These are phyloP conservation scores for Hypoxylon fragiforme DNA, from an alignment of 495 filamentous ascomycete species.

Conservation along the genomic window DNA sequence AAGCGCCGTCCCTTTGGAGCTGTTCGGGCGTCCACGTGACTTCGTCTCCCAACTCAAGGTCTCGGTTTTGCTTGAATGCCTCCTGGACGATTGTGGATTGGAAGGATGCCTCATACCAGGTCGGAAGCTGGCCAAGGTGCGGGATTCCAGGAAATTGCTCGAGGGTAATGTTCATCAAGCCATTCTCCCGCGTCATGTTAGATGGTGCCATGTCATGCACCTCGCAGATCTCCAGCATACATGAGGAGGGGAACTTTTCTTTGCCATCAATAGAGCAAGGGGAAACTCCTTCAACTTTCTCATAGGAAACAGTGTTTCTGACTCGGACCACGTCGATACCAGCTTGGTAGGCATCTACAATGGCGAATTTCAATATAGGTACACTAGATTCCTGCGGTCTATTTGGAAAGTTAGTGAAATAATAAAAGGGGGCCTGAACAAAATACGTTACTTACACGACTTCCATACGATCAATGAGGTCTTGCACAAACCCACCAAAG, in stretches of 20 bases:
- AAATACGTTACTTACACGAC: conserved; percentile 41
- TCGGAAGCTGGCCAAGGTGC: conserved; percentile 11
- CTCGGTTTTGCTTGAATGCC: conserved; percentile 42
- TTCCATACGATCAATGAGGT: conserved; percentile 39
- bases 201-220: conserved; percentile 40
- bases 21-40: conserved; percentile 40
- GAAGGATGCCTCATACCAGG: conserved; percentile 50
- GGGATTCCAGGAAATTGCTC: conserved; percentile 1
- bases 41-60: conserved; percentile 45
- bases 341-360: conserved; percentile 17
- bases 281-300: conserved; percentile 15
- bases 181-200: not conserved
- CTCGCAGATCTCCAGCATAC: conserved; percentile 47
- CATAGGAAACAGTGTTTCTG: conserved; percentile 34
- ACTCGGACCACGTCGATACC: conserved; percentile 39
- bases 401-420: conserved; percentile 6
- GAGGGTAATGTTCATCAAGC: not conserved
- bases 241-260: conserved; percentile 2
- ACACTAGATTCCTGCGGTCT: conserved; percentile 17
- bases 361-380: conserved; percentile 30
- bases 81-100: conserved; percentile 34
- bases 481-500: conserved; percentile 37
- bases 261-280: not conserved
- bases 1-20: conserved; percentile 27
- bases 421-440: not conserved